Evolutionary conservation across 495 filamentous ascomycete genomes (phyloP).

Genomic region (Xylaria longipes): DNA sequence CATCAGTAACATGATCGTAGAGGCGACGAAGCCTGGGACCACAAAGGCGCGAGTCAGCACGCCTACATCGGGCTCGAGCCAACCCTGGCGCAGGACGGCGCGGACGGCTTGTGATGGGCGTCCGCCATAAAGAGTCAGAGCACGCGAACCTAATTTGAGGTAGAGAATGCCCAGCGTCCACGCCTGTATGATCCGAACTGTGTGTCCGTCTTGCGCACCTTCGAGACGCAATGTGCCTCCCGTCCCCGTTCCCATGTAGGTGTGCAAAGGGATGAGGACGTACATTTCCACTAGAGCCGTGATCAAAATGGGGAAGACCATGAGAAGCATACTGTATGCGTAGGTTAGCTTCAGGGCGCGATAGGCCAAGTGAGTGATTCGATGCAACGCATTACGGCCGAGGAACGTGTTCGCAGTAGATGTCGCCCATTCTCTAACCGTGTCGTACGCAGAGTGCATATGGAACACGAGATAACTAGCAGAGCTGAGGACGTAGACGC

Average conservation of each 20-base stretch:
- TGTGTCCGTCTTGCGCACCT: conserved; percentile 54
- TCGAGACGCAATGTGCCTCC: conserved; percentile 46
- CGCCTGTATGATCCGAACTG: conserved; percentile 86
- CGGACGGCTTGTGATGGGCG: conserved; percentile 75
- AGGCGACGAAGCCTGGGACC: conserved; percentile 68
- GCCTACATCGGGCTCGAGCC: conserved; percentile 76
- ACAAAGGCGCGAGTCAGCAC: conserved; percentile 85
- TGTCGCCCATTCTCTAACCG: conserved; percentile 39
- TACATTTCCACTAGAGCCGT: conserved; percentile 87
- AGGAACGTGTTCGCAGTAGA: conserved; percentile 39
- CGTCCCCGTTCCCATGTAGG: conserved; percentile 62
- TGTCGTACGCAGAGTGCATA: conserved; percentile 51
- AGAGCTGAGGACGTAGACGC: conserved; percentile 77
- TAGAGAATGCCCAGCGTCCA: conserved; percentile 96
- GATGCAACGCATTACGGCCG: conserved; percentile 44
- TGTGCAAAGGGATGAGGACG: conserved; percentile 85
- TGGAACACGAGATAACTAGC: conserved; percentile 65
- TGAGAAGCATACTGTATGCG: conserved; percentile 69
- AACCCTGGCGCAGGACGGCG: conserved; percentile 78
- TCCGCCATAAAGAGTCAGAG: conserved; percentile 68
- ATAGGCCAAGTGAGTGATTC: conserved; percentile 30
- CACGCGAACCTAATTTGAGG: conserved; percentile 79
- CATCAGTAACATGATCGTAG: conserved; percentile 61
- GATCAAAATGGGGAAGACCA: conserved; percentile 84
- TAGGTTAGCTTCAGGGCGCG: conserved; percentile 65